Evolutionary conservation across 2,329 filamentous ascomycete species (phyloP).

Genomic region (Tolypocladium inflatum): DNA sequence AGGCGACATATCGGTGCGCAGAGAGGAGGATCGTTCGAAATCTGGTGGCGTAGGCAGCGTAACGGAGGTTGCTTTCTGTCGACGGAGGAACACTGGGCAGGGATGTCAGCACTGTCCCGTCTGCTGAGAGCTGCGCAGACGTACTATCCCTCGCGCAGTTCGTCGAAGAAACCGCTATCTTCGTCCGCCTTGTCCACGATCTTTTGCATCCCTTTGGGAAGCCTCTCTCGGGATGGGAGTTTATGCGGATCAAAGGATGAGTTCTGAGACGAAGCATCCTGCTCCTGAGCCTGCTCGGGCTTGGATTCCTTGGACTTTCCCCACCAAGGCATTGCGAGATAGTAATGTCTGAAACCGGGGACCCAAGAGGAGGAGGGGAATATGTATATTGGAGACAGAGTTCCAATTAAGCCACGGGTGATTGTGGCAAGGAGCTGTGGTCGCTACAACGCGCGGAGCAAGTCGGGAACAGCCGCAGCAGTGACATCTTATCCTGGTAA

Average conservation of each 20-base stretch:
- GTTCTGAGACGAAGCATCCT: slow-evolving; percentile 11
- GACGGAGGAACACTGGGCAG: slow-evolving; percentile 48
- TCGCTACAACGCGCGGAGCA: not conserved
- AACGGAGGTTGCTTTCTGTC: slow-evolving; percentile 77
- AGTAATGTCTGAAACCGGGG: not conserved
- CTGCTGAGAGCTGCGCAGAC: slow-evolving; percentile 23
- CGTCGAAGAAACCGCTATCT: slow-evolving; percentile 68
- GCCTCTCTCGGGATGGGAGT: slow-evolving; percentile 38
- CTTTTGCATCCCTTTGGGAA: slow-evolving; percentile 45
- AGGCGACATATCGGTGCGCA: slow-evolving; percentile 92
- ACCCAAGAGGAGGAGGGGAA: not conserved
- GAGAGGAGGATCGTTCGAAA: slow-evolving; percentile 79
- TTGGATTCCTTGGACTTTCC: slow-evolving; percentile 26
- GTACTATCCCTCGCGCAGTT: slow-evolving; percentile 71
- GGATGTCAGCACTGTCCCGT: slow-evolving; percentile 8
- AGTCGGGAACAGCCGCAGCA: not conserved
- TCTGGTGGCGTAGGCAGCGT: slow-evolving; percentile 84
- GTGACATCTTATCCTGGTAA: not conserved
- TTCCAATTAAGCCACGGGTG: not conserved
- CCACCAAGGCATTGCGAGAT: slow-evolving; percentile 31
- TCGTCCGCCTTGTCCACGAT: slow-evolving; percentile 48
- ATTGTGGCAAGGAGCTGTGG: not conserved
- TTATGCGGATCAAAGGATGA: slow-evolving; percentile 33
- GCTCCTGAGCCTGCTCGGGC: slow-evolving; percentile 16
- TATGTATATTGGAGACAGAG: not conserved